These are phyloP conservation scores for Silybum marianum DNA, from an alignment of 129 eudicot species.

Conservation along the genomic window DNA sequence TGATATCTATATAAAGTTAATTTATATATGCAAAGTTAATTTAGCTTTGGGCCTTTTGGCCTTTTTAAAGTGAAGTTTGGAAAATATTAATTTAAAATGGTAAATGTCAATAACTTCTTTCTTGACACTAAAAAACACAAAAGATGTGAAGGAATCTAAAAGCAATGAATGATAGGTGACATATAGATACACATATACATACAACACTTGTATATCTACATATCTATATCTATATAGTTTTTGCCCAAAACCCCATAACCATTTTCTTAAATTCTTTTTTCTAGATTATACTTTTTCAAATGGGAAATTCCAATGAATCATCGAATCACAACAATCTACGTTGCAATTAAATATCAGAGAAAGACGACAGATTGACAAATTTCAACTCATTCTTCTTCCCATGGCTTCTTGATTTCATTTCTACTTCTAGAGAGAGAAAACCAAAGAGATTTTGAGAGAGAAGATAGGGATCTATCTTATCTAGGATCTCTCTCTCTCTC, in stretches of 20 bases:
- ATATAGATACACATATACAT: slow-evolving; percentile 21
- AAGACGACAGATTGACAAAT: slow-evolving; percentile 52
- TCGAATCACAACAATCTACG: slow-evolving; percentile 42
- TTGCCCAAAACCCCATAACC: slow-evolving; percentile 39
- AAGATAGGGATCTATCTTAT: slow-evolving; percentile 47
- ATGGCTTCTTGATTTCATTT: slow-evolving; percentile 26
- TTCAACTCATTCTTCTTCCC: slow-evolving; percentile 45
- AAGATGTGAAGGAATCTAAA: slow-evolving; percentile 37
- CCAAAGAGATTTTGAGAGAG: slow-evolving; percentile 31
- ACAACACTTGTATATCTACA: neutral
- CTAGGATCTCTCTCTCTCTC: slow-evolving; percentile 37
- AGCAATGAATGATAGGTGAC: slow-evolving; percentile 37
- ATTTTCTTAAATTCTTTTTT: slow-evolving; percentile 26
- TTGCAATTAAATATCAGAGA: slow-evolving; percentile 37
- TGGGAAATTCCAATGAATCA: slow-evolving; percentile 41
- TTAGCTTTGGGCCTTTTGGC: too few species aligned
- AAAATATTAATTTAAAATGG: neutral
- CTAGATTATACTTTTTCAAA: slow-evolving; percentile 32
- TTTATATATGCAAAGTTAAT: too few species aligned
- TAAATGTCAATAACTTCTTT: slow-evolving; percentile 12
- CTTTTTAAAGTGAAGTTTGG: too few species aligned
- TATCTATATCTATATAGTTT: neutral
- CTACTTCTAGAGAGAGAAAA: slow-evolving; percentile 37
- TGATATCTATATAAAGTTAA: too few species aligned
- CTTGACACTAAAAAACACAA: slow-evolving; percentile 7